Base-by-base conservation (phyloP, 2,329 filamentous ascomycete species). In the Colletotrichum sp. region DNA sequence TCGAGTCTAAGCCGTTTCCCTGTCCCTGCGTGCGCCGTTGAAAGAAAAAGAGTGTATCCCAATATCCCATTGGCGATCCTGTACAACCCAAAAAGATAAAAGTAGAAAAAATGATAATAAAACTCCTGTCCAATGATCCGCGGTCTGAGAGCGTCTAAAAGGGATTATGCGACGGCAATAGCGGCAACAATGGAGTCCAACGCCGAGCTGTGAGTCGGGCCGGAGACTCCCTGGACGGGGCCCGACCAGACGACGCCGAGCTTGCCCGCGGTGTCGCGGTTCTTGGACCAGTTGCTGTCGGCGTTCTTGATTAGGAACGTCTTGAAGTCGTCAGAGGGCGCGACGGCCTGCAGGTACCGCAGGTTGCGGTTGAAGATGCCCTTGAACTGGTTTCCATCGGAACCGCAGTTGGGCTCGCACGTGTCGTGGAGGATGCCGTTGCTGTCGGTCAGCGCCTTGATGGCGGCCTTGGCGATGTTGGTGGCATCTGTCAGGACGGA, bases 311-410 rank as follows among this genome's bases (percentile, higher is more conserved):
- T 82, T 71, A 95, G 89, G 71, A 93, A 92, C 3, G 84, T 80
- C 15, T 83, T 84, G 79, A 92, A 93, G 12, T 81, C 81, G 5
- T 85, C 81, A 48, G 89, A 84, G 1, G 90, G 89, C 2, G 87
- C 88, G 4, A 83, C 89, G 1, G 83, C 80, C 26, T 93, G 86
- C 38, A 95, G 83, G 70, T 90, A 88, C 38, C 88, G 87, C 24
- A 95, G 84, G 80, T 94, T 94, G 24, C 93, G 88, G 18, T 91
- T 87, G 77, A 95, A 94, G 43, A 95, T 87, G 5, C 94, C 94
- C 83, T 95, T 95, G 88, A 95, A 95, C 79, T 94, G 91, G 38
- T 90, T 87, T 2, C 87, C 89, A 75, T 92, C 89, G 21, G 80
- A 81, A 13, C 85, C 86, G 70, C 87, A 90, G 77, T 85, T 78